Evolutionary conservation across 1,284 basidiomycete species (phyloP).

Genomic region (Meira miltonrushii): DNA sequence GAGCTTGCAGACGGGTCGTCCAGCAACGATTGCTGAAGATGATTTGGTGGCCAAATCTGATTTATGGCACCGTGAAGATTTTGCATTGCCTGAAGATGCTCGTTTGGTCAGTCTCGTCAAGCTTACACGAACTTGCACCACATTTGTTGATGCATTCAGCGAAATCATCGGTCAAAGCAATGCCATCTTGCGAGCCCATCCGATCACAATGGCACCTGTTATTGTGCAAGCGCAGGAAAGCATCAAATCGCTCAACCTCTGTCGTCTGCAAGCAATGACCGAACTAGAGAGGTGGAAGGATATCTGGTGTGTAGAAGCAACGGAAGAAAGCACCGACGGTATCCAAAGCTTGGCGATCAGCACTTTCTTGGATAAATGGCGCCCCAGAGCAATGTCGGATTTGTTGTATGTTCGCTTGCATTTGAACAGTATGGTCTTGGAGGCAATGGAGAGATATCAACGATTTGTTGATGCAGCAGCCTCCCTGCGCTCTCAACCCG

Average conservation of each 20-base stretch:
- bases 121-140: conserved; percentile 31
- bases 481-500: neutral
- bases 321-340: conserved; percentile 3
- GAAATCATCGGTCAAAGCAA: conserved; percentile 16
- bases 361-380: conserved; percentile 35
- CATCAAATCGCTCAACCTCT: conserved; percentile 30
- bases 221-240: conserved; percentile 3
- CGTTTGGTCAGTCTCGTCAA: conserved; percentile 38
- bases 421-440: conserved; percentile 37
- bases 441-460: conserved; percentile 31
- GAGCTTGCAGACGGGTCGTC: conserved; percentile 38
- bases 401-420: conserved; percentile 37
- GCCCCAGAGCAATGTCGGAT: conserved; percentile 30
- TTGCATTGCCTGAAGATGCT: conserved; percentile 36
- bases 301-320: conserved; percentile 29
- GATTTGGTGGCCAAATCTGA: conserved; percentile 31
- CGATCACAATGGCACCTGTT: neutral
- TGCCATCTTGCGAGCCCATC: conserved; percentile 1
- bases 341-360: conserved; percentile 3
- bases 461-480: conserved; percentile 19
- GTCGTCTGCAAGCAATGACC: conserved; percentile 31
- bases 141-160: conserved; percentile 32
- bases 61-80: conserved; percentile 42
- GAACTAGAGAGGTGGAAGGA: conserved; percentile 43
- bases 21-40: conserved; percentile 37